Conservation (phyloP, 2,329 filamentous ascomycete species). For the Mycosphaerella sp. region DNA sequence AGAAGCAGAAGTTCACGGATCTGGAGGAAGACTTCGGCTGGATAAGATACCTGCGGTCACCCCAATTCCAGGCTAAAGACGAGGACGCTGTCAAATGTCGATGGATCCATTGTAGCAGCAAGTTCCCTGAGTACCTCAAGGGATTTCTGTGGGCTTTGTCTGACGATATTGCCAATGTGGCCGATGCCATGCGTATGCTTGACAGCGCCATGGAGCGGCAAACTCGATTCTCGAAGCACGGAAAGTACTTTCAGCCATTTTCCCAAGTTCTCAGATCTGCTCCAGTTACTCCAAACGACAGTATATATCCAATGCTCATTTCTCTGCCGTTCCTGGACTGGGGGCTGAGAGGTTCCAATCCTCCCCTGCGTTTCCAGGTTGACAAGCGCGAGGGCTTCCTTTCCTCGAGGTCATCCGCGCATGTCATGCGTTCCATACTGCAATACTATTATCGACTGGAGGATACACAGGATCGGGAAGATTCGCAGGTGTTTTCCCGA, state of each 20-base stretch:
- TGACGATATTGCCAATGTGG: constrained; percentile 18
- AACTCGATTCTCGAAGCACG: constrained; percentile 41
- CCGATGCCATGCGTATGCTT: constrained; percentile 27
- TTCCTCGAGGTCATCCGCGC: constrained; percentile 35
- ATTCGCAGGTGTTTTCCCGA: constrained; percentile 37
- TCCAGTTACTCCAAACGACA: constrained; percentile 9
- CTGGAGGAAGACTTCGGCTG: constrained; percentile 39
- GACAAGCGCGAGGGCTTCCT: constrained; percentile 39
- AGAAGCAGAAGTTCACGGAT: constrained; percentile 33
- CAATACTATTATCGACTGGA: constrained; percentile 41
- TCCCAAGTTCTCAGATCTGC: constrained; percentile 30
- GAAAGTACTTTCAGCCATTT: constrained; percentile 40
- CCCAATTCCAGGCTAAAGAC: constrained; percentile 32
- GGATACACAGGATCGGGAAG: constrained; percentile 40
- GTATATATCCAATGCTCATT: constrained; percentile 34
- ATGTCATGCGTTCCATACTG: constrained; percentile 37
- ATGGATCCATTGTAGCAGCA: constrained; percentile 41
- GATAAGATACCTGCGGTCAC: constrained; percentile 36
- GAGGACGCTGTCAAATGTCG: constrained; percentile 32
- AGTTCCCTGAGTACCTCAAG: constrained; percentile 36
- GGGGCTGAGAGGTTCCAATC: constrained; percentile 35
- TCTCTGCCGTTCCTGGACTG: constrained; percentile 41
- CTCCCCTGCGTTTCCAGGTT: constrained; percentile 38
- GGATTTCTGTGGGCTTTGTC: constrained; percentile 25
- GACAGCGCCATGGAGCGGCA: constrained; percentile 36